These are phyloP conservation scores for Primulina huaijiensis DNA, from an alignment of 257 asterid species.

Conservation along the genomic window DNA sequence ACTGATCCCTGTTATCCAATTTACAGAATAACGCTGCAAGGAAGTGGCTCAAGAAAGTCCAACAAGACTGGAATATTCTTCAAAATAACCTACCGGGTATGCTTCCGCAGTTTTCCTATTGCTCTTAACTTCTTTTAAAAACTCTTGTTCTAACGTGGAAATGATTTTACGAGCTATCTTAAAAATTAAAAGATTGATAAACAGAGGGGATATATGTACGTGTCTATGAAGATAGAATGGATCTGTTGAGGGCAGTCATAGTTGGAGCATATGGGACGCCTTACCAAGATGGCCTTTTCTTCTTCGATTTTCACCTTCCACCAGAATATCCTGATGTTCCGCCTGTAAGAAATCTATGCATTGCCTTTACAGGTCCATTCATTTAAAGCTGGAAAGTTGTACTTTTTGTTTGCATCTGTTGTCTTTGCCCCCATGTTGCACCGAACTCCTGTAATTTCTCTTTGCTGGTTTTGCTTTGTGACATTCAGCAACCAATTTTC, in stretches of 20 bases:
- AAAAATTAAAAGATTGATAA: conserved; percentile 23
- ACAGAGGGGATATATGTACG: conserved; percentile 92
- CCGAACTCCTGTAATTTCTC: conserved; percentile 7
- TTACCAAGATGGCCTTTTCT: conserved; percentile 97
- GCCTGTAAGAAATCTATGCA: conserved; percentile 54
- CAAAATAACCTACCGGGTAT: conserved; percentile 94
- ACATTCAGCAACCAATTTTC: conserved; percentile 18
- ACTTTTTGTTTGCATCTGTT: conserved; percentile 3
- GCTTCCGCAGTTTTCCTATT: conserved; percentile 21
- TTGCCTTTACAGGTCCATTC: neutral
- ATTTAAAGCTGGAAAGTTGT: conserved; percentile 6
- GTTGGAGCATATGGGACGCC: conserved; percentile 99
- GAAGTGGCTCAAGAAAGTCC: conserved; percentile 97
- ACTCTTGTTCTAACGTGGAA: conserved; percentile 23
- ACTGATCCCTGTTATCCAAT: conserved; percentile 16
- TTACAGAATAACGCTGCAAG: conserved; percentile 74
- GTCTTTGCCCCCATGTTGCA: conserved; percentile 9
- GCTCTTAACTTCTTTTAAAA: conserved; percentile 20
- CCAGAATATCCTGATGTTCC: conserved; percentile 93
- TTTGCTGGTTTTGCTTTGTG: conserved; percentile 2
- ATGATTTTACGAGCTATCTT: conserved; percentile 18
- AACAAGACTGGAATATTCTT: conserved; percentile 94
- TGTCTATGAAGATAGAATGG: conserved; percentile 96
- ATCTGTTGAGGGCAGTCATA: conserved; percentile 92
- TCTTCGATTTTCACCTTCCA: conserved; percentile 95